phyloP scores from a whole-genome alignment of 768 basidiomycete species.

The Xerocomellus intermedius region DNA sequence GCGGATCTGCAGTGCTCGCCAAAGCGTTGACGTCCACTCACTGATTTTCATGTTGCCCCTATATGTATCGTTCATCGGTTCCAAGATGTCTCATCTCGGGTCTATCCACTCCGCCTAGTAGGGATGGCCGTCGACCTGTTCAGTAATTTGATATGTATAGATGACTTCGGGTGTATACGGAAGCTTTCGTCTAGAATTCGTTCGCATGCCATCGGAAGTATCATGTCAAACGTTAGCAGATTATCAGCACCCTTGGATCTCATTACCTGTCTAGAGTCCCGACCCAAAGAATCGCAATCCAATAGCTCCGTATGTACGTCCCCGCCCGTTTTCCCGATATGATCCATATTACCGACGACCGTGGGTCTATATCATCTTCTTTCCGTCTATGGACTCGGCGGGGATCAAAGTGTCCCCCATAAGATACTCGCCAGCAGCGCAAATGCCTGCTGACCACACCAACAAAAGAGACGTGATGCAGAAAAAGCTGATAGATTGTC shows the following conservation, averaged over 20 bases:
- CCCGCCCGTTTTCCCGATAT: slow-evolving; percentile 1
- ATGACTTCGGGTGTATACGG: neutral
- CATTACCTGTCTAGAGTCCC: neutral
- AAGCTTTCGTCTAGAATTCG: neutral
- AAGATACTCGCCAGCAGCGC: slow-evolving; percentile 67
- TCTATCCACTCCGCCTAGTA: neutral
- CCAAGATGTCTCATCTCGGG: neutral
- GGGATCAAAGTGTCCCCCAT: slow-evolving; percentile 44
- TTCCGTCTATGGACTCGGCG: slow-evolving; percentile 12
- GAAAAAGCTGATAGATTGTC: slow-evolving; percentile 86
- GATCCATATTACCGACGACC: slow-evolving; percentile 19
- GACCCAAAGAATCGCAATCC: neutral
- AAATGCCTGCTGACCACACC: slow-evolving; percentile 77
- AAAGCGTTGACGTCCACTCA: slow-evolving; percentile 18
- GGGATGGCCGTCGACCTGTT: neutral
- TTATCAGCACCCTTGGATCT: neutral
- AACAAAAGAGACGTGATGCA: slow-evolving; percentile 77
- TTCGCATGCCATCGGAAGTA: slow-evolving; percentile 5
- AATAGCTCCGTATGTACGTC: slow-evolving; percentile 1
- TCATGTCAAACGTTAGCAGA: neutral
- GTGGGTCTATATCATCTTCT: slow-evolving; percentile 25
- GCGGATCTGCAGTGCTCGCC: slow-evolving; percentile 12
- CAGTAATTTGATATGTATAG: neutral
- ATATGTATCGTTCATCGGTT: neutral
- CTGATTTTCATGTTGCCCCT: slow-evolving; percentile 7